Percentiles rank a stretch among this genome's conserved stretches.
Conservation (phyloP, 2,329 filamentous ascomycete genomes). For the Claviceps sp. region DNA sequence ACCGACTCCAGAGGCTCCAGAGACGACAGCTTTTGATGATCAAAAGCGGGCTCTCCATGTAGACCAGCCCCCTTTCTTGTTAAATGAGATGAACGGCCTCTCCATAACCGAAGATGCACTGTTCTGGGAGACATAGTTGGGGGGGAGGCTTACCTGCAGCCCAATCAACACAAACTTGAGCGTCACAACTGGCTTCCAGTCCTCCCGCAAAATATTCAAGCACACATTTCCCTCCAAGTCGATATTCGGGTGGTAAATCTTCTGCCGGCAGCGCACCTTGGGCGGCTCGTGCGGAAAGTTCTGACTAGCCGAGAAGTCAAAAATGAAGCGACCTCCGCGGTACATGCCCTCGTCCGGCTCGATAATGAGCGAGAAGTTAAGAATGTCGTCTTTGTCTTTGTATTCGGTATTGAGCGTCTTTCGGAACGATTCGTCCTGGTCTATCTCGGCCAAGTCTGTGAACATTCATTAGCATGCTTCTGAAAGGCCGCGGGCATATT, state of each 20-base stretch:
- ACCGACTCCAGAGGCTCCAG: too few species aligned
- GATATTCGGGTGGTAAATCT: constrained; percentile 99
- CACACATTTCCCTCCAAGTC: constrained; percentile 96
- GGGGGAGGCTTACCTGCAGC: constrained; percentile 50
- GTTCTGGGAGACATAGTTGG: too few species aligned
- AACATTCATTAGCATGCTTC: too few species aligned
- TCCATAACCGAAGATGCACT: too few species aligned
- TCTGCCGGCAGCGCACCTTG: constrained; percentile 92
- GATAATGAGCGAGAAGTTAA: constrained; percentile 72
- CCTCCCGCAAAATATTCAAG: constrained; percentile 90
- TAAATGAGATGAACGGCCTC: too few species aligned
- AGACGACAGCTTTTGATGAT: too few species aligned
- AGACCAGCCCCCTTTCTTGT: too few species aligned
- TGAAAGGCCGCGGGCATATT: too few species aligned
- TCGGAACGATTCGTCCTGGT: constrained; percentile 40
- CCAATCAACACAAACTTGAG: constrained; percentile 94
- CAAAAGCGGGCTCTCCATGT: too few species aligned
- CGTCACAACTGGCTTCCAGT: constrained; percentile 98
- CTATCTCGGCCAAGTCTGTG: constrained; percentile 66
- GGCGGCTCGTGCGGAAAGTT: constrained; percentile 96
- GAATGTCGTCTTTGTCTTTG: constrained; percentile 70
- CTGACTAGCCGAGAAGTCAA: constrained; percentile 83
- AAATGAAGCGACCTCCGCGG: constrained; percentile 75
- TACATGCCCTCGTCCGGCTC: constrained; percentile 81
- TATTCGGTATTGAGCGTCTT: constrained; percentile 72